Percentiles rank a stretch among this genome's conserved stretches.
phyloP scores from a whole-genome alignment of 441 rosid genomes.

The Geranium incanum region DNA sequence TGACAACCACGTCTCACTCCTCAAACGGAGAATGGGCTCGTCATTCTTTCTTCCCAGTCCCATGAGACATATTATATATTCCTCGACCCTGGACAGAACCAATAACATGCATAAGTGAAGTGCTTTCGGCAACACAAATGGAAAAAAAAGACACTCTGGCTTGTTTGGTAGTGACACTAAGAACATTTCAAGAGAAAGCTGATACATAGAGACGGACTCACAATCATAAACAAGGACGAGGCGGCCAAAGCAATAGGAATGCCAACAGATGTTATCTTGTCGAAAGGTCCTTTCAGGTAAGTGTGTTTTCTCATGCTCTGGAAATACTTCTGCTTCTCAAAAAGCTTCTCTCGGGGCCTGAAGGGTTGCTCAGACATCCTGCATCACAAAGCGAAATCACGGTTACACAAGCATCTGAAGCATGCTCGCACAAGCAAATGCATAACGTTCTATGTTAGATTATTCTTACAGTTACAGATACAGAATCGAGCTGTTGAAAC shows the following conservation, averaged over 20 bases:
- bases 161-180: background rate
- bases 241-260: constrained; percentile 66
- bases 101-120: background rate
- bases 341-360: constrained; percentile 68
- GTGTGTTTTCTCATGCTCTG: constrained; percentile 67
- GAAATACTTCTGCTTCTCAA: constrained; percentile 63
- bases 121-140: background rate
- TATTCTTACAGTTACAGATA: no score
- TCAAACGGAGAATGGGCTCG: background rate
- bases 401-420: background rate
- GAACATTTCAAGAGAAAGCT: background rate
- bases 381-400: constrained; percentile 8
- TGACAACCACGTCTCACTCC: background rate
- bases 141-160: background rate
- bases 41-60: constrained; percentile 89
- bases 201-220: constrained; percentile 31
- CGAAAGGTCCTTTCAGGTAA: constrained; percentile 64
- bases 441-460: background rate
- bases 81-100: constrained; percentile 59
- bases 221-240: constrained; percentile 48
- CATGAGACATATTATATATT: constrained; percentile 80
- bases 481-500: no score
- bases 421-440: background rate
- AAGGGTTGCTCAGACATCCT: constrained; percentile 50
- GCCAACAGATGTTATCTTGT: constrained; percentile 68